phyloP scores from a whole-genome alignment of 129 eudicot species.

The Calendula officinalis region DNA sequence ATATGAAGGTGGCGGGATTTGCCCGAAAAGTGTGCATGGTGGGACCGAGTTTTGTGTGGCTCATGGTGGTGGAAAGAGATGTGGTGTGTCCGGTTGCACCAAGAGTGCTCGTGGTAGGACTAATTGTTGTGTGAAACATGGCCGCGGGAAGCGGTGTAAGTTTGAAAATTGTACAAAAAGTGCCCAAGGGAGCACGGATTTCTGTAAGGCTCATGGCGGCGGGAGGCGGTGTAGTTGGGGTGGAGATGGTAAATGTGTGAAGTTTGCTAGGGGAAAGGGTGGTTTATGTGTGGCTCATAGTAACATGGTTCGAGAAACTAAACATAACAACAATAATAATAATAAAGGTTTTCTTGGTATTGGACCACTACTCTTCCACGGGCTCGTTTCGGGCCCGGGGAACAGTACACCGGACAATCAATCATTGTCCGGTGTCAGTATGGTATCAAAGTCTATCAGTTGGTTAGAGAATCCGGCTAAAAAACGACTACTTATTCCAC shows the following conservation, averaged over 20 bases:
- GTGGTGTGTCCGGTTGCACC: conserved; percentile 63
- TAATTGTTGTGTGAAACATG: conserved; percentile 75
- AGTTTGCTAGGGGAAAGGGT: conserved; percentile 71
- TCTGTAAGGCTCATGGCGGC: conserved; percentile 89
- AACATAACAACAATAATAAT: conserved; percentile 26
- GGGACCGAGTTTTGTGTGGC: conserved; percentile 81
- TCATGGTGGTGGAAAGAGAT: conserved; percentile 88
- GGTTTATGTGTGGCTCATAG: conserved; percentile 75
- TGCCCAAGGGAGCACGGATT: conserved; percentile 90
- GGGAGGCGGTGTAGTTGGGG: conserved; percentile 81
- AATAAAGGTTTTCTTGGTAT: conserved; percentile 40
- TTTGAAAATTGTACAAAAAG: conserved; percentile 62
- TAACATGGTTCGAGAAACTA: conserved; percentile 43
- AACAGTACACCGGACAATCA: conserved; percentile 37
- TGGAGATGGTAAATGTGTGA: conserved; percentile 68
- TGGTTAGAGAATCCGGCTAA: conserved; percentile 40
- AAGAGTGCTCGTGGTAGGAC: conserved; percentile 89
- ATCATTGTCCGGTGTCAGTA: conserved; percentile 53
- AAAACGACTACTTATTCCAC: conserved; percentile 62
- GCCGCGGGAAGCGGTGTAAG: conserved; percentile 77
- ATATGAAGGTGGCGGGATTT: conserved; percentile 76
- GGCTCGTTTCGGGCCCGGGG: conserved; percentile 43
- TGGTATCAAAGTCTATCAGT: conserved; percentile 40
- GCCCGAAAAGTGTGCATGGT: conserved; percentile 90
- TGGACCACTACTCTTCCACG: conserved; percentile 62